Conservation (phyloP, 352 stramenopile species). For the Globisporangium sylvaticum region DNA sequence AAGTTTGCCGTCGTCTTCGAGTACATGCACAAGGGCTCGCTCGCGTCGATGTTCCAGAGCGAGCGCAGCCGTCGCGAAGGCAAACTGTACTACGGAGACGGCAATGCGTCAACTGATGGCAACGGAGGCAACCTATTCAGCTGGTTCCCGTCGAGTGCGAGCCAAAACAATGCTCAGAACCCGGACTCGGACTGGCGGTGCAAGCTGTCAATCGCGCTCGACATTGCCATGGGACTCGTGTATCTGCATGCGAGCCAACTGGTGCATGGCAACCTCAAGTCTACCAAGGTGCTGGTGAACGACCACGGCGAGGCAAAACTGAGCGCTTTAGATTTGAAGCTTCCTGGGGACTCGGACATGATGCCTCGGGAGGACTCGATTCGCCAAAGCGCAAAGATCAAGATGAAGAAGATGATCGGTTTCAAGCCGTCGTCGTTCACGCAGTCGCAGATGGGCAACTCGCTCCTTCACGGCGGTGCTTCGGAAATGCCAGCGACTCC, state of each 20-base stretch:
- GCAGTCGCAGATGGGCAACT: conserved; percentile 18
- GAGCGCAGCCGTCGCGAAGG: conserved; percentile 58
- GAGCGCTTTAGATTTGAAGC: conserved; percentile 57
- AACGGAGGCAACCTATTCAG: conserved; percentile 47
- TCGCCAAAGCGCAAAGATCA: conserved; percentile 33
- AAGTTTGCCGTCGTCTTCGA: conserved; percentile 71
- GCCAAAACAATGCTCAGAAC: conserved; percentile 25
- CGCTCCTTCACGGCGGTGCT: conserved; percentile 13
- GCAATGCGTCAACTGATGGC: conserved; percentile 5
- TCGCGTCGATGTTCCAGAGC: conserved; percentile 51
- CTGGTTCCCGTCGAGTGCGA: conserved; percentile 41
- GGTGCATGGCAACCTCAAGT: conserved; percentile 53
- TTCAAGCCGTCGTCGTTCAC: conserved; percentile 29
- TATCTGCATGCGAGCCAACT: conserved; percentile 68
- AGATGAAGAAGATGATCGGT: conserved; percentile 29
- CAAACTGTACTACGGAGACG: conserved; percentile 39
- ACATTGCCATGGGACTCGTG: conserved; percentile 76
- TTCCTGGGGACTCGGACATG: conserved; percentile 16
- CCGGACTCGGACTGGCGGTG: conserved; percentile 52
- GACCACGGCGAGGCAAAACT: conserved; percentile 74
- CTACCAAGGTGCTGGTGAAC: conserved; percentile 70
- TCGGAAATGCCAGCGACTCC: not conserved
- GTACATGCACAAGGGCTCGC: conserved; percentile 66
- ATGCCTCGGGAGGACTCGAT: conserved; percentile 37
- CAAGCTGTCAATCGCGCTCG: conserved; percentile 74